phyloP scores from a whole-genome alignment of 441 rosid genomes.

The Croton laevigatus region DNA sequence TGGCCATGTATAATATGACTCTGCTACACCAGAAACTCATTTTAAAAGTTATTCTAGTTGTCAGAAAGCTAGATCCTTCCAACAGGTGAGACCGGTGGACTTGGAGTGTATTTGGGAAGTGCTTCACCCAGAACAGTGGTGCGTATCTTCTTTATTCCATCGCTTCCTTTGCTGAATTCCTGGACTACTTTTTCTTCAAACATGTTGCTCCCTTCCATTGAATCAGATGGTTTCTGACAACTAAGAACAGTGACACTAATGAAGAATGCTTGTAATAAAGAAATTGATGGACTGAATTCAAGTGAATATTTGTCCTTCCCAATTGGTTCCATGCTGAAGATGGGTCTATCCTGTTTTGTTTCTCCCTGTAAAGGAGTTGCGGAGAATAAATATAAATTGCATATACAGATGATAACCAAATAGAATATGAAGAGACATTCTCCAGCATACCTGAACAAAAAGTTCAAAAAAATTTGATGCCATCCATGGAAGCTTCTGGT shows the following conservation, averaged over 20 bases:
- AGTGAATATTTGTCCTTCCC: constrained; percentile 59
- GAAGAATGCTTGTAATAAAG: constrained; percentile 71
- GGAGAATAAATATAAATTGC: not conserved
- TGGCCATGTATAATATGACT: constrained; percentile 5
- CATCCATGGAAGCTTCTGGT: constrained; percentile 21
- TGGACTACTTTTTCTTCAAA: constrained; percentile 25
- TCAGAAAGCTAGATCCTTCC: constrained; percentile 54
- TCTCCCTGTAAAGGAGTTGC: constrained; percentile 45
- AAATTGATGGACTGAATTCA: constrained; percentile 55
- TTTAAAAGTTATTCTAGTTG: not conserved
- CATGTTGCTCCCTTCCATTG: constrained; percentile 17
- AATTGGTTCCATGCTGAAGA: constrained; percentile 52
- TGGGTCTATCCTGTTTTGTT: constrained; percentile 34
- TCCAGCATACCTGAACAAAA: constrained; percentile 45
- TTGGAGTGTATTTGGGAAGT: constrained; percentile 47
- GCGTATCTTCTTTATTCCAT: constrained; percentile 20
- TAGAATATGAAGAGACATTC: not conserved
- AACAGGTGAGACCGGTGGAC: constrained; percentile 75
- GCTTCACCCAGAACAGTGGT: constrained; percentile 15
- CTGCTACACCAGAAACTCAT: not conserved
- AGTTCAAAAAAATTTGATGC: constrained; percentile 45
- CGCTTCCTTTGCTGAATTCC: constrained; percentile 20
- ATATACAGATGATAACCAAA: not conserved
- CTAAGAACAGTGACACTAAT: constrained; percentile 48
- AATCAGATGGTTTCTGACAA: constrained; percentile 35